Percentiles rank a stretch among this genome's conserved stretches.
These are phyloP conservation scores for Chenopodium suecicum DNA, from an alignment of 148 eudicot genomes.

Conservation along the genomic window DNA sequence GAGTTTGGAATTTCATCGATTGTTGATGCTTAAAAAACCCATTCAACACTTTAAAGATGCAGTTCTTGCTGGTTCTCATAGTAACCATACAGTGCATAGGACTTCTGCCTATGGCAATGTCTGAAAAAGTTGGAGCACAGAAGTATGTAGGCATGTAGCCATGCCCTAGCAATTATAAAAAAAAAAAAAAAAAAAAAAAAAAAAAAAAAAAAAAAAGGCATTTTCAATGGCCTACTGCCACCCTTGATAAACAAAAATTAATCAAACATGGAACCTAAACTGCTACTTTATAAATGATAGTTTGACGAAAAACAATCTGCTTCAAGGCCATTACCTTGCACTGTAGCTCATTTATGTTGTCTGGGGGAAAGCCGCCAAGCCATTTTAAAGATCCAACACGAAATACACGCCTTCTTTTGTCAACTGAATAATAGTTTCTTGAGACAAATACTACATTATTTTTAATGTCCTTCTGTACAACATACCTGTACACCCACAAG, in stretches of 20 bases:
- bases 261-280: not conserved
- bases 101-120: not conserved
- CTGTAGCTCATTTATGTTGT: conserved; percentile 43
- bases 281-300: not conserved
- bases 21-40: not conserved
- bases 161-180: not conserved
- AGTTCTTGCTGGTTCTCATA: not conserved
- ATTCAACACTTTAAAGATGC: not conserved
- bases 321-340: conserved; percentile 66
- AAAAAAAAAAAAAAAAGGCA: not conserved
- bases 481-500: conserved; percentile 57
- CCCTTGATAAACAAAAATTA: not conserved
- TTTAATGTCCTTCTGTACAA: conserved; percentile 85
- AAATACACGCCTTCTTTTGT: conserved; percentile 86
- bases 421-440: conserved; percentile 80
- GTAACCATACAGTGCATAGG: not conserved
- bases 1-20: not conserved
- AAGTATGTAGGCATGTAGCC: not conserved
- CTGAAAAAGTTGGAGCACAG: not conserved
- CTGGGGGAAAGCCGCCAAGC: conserved; percentile 55
- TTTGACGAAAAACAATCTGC: not conserved
- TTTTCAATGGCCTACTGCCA: not conserved
- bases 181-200: too few relatives aligned
- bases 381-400: conserved; percentile 92
- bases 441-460: conserved; percentile 93